Base-by-base conservation (phyloP, 2,329 filamentous ascomycete species). In the Beauveria sp. region DNA sequence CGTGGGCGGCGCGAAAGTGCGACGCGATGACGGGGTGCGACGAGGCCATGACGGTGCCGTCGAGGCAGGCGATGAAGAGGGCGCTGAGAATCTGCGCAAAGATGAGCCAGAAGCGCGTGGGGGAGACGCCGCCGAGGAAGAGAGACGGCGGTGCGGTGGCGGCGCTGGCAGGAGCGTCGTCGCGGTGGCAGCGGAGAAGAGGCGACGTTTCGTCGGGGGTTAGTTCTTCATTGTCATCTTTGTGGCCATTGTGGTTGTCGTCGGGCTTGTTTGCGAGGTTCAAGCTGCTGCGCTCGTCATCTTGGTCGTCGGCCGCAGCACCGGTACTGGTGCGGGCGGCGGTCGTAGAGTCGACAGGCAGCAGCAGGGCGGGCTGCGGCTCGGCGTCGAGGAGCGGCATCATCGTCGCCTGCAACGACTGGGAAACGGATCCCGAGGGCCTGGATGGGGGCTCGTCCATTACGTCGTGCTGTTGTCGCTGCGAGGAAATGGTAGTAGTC, bases 11-110 rank as follows among this genome's bases (percentile, higher is more conserved):
- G 64, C 86, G 77, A 73, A 93, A 93, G 72, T 93, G 86, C 0
- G 88, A 91, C 0, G 89, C 92, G 64, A 93, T 91, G 62, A 90
- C 88, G 0, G 90, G 89, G 72, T 95, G 90, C 48, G 83, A 88
- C 2, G 88, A 91, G 5, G 89, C 89, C 89, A 93, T 92, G 66
- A 93, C 83, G 4, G 89, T 93, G 12, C 84, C 82, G 76, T 93
- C 90, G 69, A 93, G 93, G 70, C 80, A 85, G 40, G 77, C 76
- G 18, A 86, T 77, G 64, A 87, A 83, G 68, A 83, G 83, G 5
- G 79, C 78, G n/a, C 80, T 69, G 64, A 88, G 73, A 52, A 88
- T 77, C 56, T 82, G 81, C 6, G 74, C 66, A 69, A 88, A 89
- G 61, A 88, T 83, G 64, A 84, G 69, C 80, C 83, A 86, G 74